These are phyloP conservation scores for Sporisorium graminicola DNA, from an alignment of 1,284 basidiomycete species.

Conservation along the genomic window DNA sequence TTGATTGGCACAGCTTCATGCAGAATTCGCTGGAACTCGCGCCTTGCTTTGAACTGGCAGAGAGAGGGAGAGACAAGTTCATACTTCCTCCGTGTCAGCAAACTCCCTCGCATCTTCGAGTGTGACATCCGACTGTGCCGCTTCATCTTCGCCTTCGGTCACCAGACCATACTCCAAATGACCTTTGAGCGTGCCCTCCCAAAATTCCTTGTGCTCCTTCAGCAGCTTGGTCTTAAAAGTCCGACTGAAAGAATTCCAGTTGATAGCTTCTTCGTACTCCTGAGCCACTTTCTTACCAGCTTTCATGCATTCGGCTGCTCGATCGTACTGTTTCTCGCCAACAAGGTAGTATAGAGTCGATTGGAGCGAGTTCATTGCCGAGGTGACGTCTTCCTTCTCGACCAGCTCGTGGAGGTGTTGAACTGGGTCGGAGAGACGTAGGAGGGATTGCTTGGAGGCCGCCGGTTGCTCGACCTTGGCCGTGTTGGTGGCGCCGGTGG, in stretches of 20 bases:
- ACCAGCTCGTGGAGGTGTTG: conserved; percentile 37
- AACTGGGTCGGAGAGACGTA: conserved; percentile 33
- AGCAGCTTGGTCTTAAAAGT: conserved; percentile 28
- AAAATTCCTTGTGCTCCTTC: conserved; percentile 31
- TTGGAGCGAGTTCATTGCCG: conserved; percentile 45
- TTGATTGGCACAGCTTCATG: neutral
- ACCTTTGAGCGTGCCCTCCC: conserved; percentile 33
- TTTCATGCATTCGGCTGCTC: conserved; percentile 21
- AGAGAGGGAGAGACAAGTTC: neutral
- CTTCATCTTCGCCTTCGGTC: conserved; percentile 46
- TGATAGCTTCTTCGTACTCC: conserved; percentile 52
- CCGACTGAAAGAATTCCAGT: conserved; percentile 43
- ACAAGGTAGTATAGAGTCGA: conserved; percentile 38
- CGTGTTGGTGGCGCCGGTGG: neutral
- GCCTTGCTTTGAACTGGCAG: neutral
- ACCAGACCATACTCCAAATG: conserved; percentile 36
- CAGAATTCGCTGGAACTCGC: neutral
- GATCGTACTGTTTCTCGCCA: conserved; percentile 23
- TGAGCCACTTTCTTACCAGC: conserved; percentile 37
- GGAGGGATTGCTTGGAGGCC: neutral
- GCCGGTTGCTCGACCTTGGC: conserved; percentile 4
- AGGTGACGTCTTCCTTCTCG: conserved; percentile 47
- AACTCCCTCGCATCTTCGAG: conserved; percentile 39
- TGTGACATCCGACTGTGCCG: conserved; percentile 42
- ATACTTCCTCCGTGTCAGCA: conserved; percentile 40